Conservation (phyloP, 2,329 filamentous ascomycete species). For the Penicillium sp. region DNA sequence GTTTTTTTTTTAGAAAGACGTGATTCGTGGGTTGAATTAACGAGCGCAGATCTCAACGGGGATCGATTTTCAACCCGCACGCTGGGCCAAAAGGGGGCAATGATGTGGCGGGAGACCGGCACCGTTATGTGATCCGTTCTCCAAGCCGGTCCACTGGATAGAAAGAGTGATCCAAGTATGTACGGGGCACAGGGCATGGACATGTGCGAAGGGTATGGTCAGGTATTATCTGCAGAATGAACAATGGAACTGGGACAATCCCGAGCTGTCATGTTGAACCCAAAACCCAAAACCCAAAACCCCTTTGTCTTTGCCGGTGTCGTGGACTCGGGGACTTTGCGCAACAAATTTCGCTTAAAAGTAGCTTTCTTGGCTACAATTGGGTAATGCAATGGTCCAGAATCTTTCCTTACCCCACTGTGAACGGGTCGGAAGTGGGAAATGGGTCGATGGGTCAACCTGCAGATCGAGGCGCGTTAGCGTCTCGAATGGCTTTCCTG, state of each 20-base stretch:
- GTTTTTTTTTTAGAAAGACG: not conserved
- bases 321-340: not conserved
- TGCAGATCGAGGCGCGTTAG: constrained; percentile 6
- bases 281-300: not conserved
- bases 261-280: not conserved
- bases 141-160: not conserved
- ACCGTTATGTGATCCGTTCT: not conserved
- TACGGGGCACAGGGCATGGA: not conserved
- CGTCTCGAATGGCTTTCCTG: not conserved
- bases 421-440: not conserved
- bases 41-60: not conserved
- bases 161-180: not conserved
- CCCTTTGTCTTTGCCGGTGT: not conserved
- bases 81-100: not conserved
- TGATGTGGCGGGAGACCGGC: not conserved
- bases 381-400: not conserved
- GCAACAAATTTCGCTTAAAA: constrained; percentile 15
- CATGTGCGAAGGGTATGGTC: not conserved
- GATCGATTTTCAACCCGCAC: not conserved
- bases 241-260: not conserved
- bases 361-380: not conserved
- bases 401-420: not conserved
- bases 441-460: not conserved
- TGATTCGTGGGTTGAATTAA: not conserved
- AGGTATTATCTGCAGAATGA: not conserved